Percentiles rank a stretch among this genome's conserved stretches.
Evolutionary conservation across 116 monocot species (phyloP).

Genomic region (Posidonia oceanica): DNA sequence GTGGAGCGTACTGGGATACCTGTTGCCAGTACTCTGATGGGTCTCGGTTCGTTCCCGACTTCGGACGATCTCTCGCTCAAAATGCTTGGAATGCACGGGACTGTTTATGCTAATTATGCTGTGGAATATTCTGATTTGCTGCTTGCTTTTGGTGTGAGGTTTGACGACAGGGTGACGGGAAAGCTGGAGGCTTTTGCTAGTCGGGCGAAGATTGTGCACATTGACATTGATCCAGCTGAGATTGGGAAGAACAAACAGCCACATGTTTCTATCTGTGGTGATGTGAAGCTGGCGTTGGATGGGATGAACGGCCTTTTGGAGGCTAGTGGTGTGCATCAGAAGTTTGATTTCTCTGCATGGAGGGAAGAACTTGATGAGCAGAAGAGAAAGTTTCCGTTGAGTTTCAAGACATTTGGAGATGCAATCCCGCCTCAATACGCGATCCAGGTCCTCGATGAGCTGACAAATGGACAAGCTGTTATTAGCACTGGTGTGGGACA

Average conservation of each 20-base stretch:
- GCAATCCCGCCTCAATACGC: conserved; percentile 79
- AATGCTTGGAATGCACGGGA: conserved; percentile 93
- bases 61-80: conserved; percentile 38
- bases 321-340: conserved; percentile 1
- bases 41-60: conserved; percentile 46
- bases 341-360: conserved; percentile 52
- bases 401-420: conserved; percentile 57
- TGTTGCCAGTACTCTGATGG: conserved; percentile 67
- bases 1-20: conserved; percentile 65
- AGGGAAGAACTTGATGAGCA: conserved; percentile 48
- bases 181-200: conserved; percentile 78
- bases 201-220: conserved; percentile 69
- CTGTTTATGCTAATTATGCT: conserved; percentile 73
- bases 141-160: conserved; percentile 78
- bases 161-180: conserved; percentile 77
- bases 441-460: conserved; percentile 57
- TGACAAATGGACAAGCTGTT: conserved; percentile 75
- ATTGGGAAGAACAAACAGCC: conserved; percentile 81
- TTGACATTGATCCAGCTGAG: conserved; percentile 87
- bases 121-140: conserved; percentile 56
- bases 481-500: conserved; percentile 79
- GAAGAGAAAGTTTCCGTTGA: conserved; percentile 51
- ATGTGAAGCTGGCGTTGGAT: conserved; percentile 47
- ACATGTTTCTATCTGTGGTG: conserved; percentile 57
- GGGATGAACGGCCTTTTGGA: conserved; percentile 39